Evolutionary conservation across 2,329 filamentous ascomycete species (phyloP).

Genomic region (Colletotrichum caudatum): DNA sequence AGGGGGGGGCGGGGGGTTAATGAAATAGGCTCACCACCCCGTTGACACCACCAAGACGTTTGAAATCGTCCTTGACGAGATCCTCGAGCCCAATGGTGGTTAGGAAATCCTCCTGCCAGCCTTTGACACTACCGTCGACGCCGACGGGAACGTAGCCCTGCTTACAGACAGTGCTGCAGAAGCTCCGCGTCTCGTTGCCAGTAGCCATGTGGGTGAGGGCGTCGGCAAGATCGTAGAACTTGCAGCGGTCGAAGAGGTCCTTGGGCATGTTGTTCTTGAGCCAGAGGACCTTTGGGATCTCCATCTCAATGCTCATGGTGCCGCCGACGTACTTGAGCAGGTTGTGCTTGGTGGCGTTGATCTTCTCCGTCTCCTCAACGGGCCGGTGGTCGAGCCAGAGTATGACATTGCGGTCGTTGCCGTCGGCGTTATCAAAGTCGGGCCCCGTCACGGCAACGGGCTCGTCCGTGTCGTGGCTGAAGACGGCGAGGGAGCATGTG

Average conservation of each 20-base stretch:
- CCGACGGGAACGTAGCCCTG: conserved; percentile 97
- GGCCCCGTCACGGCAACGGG: conserved; percentile 92
- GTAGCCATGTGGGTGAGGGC: conserved; percentile 95
- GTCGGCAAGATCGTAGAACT: conserved; percentile 96
- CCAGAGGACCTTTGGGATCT: conserved; percentile 98
- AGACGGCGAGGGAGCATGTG: conserved; percentile 96
- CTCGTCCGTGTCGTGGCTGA: conserved; percentile 88
- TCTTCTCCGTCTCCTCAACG: conserved; percentile 88
- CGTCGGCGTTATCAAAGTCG: conserved; percentile 78
- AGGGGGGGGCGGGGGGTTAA: conserved; percentile 47
- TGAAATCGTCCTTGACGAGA: conserved; percentile 86
- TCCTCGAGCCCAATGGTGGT: conserved; percentile 87
- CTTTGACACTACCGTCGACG: conserved; percentile 95
- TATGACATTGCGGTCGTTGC: conserved; percentile 92
- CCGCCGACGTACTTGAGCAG: conserved; percentile 95
- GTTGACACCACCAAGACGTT: conserved; percentile 93
- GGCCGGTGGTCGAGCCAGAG: conserved; percentile 97
- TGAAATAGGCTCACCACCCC: conserved; percentile 82
- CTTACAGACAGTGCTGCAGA: conserved; percentile 96
- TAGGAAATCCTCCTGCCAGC: conserved; percentile 97
- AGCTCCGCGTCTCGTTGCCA: conserved; percentile 90
- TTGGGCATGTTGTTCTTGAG: conserved; percentile 98
- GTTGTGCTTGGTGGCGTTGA: conserved; percentile 93
- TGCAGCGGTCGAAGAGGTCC: conserved; percentile 90
- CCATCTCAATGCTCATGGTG: conserved; percentile 99